Evolutionary conservation across 768 basidiomycete genomes (phyloP).

Genomic region (Trametes elegans): DNA sequence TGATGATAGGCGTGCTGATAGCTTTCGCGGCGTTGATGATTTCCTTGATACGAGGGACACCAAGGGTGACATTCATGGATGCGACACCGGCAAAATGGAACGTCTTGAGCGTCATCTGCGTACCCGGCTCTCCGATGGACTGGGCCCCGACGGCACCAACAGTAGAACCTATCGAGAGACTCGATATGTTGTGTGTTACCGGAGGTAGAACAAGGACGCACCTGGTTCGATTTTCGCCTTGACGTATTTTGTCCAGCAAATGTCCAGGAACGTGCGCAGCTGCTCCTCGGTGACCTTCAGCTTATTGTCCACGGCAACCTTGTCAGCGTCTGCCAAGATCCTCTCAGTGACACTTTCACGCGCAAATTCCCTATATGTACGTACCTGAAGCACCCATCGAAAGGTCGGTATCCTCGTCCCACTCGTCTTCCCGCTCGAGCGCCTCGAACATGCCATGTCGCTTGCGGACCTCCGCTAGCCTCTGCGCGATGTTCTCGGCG

Average conservation of each 20-base stretch:
- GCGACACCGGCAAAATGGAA: slow-evolving; percentile 99
- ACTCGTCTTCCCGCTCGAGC: slow-evolving; percentile 66
- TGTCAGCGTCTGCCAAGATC: slow-evolving; percentile 52
- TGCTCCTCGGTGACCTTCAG: slow-evolving; percentile 86
- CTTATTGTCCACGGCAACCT: slow-evolving; percentile 82
- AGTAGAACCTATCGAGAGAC: too few species aligned
- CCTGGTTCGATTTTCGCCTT: slow-evolving; percentile 97
- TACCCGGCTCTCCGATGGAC: slow-evolving; percentile 98
- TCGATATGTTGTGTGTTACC: too few species aligned
- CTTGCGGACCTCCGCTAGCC: slow-evolving; percentile 64
- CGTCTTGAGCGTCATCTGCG: slow-evolving; percentile 99
- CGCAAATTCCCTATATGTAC: neutral
- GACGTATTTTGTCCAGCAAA: slow-evolving; percentile 89
- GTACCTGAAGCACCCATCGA: slow-evolving; percentile 71
- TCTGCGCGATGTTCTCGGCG: slow-evolving; percentile 57
- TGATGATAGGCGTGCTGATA: slow-evolving; percentile 98
- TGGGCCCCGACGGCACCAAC: slow-evolving; percentile 99
- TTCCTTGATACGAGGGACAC: slow-evolving; percentile 99
- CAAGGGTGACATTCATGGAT: slow-evolving; percentile 98
- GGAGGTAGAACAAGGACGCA: too few species aligned
- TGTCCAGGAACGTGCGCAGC: slow-evolving; percentile 73
- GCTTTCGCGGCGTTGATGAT: slow-evolving; percentile 99
- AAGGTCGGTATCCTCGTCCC: slow-evolving; percentile 76
- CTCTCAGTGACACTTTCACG: neutral
- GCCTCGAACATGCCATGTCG: slow-evolving; percentile 84